These are phyloP conservation scores for Hypoxylon fuscum DNA, from an alignment of 495 filamentous ascomycete genomes.

Conservation along the genomic window DNA sequence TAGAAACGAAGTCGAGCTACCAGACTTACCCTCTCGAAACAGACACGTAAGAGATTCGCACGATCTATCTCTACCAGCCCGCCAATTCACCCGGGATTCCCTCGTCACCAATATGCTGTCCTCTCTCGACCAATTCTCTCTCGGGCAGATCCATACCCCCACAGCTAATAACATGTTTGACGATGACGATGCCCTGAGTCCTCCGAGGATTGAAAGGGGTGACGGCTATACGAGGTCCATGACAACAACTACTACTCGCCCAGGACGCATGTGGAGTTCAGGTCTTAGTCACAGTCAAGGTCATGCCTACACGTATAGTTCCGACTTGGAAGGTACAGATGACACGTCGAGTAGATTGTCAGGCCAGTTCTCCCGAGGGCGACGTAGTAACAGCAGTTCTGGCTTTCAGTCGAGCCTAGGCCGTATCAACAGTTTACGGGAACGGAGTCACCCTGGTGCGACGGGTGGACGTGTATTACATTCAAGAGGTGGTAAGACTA, in stretches of 20 bases:
- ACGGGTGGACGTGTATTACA: constrained; percentile 46
- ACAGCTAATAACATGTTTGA: constrained; percentile 43
- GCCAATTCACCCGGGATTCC: constrained; percentile 81
- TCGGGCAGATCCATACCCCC: constrained; percentile 57
- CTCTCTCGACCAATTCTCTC: constrained; percentile 82
- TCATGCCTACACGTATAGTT: constrained; percentile 79
- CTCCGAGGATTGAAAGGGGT: constrained; percentile 33
- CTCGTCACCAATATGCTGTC: constrained; percentile 92
- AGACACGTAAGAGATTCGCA: constrained; percentile 74
- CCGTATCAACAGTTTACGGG: constrained; percentile 70
- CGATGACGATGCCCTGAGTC: constrained; percentile 50
- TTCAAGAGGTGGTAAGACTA: constrained; percentile 68
- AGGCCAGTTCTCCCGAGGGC: constrained; percentile 64
- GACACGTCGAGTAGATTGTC: constrained; percentile 68
- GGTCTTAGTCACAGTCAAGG: constrained; percentile 69
- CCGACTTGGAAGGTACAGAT: constrained; percentile 71
- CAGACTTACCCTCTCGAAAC: constrained; percentile 43
- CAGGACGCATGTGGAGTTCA: constrained; percentile 38
- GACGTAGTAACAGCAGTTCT: constrained; percentile 85
- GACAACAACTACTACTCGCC: constrained; percentile 32
- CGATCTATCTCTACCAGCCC: constrained; percentile 80
- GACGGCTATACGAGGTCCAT: constrained; percentile 38
- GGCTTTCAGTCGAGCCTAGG: constrained; percentile 69
- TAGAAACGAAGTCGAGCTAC: constrained; percentile 43
- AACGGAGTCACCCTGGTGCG: constrained; percentile 51